Base-by-base conservation (phyloP, 2,329 filamentous ascomycete species). In the Fusarium albosuccineum region DNA sequence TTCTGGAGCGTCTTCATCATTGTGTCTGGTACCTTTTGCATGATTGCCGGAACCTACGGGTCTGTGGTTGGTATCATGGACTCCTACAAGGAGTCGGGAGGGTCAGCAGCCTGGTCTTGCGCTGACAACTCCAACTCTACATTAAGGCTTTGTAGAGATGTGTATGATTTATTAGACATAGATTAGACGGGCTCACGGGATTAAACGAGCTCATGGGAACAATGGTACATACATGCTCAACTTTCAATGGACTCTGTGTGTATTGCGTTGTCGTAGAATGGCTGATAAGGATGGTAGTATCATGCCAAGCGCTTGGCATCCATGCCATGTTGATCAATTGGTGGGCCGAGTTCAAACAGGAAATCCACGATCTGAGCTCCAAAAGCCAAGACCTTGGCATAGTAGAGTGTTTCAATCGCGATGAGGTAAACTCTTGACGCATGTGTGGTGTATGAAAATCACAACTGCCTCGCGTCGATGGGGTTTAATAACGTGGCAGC, bases 41-140 rank as follows among this genome's bases (percentile, higher is more conserved):
- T 68, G 61, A 13, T 68, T 29, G 41, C 53, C 3, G 65, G 65
- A 1, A 68, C 57, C 5, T 68, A 65, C 17, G 65, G 65, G 22
- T 68, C 65, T 16, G 29, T 66, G 6, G 34, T 66, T 7, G 40
- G 42, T 4, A 65, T 68, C 4, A 42, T 33, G 9, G 7, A 40
- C 7, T 40, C 56, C 4, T 36, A 41, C 34, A 42, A 40, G 49
- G 6, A 6, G 7, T n/a, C 13, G 9, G 16, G 16, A 22, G 52
- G 64, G 3, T 6, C 16, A 1, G 7, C 56, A 11, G 40, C 56
- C 16, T 67, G 65, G 65, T 51, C 56, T 17, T 67, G 65, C 3
- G 27, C 9, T 5, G 65, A 67, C 17, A 67, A 67, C 34, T 65
- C 65, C 29, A 62, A 55, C 22, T 37, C 46, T 14, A 45, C 22